Evolutionary conservation across 2,329 filamentous ascomycete species (phyloP).

Genomic region (Gnomoniopsis smithogilvyi): DNA sequence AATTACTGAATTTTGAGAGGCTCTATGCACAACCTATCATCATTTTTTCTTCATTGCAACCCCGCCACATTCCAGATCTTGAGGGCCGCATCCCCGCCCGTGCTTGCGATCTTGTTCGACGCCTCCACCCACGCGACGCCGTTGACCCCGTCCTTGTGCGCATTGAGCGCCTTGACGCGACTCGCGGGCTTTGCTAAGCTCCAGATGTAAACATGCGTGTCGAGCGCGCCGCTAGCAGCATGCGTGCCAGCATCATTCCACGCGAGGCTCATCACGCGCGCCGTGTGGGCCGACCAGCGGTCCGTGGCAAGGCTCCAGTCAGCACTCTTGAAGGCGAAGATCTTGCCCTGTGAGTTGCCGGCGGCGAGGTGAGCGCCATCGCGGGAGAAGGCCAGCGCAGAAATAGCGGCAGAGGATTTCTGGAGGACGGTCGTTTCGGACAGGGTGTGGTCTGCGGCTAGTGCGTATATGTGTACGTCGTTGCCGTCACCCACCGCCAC

Average conservation of each 20-base stretch:
- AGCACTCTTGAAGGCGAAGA: slow-evolving; percentile 71
- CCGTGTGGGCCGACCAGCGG: slow-evolving; percentile 61
- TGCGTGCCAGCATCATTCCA: slow-evolving; percentile 80
- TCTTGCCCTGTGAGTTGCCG: slow-evolving; percentile 82
- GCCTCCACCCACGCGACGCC: slow-evolving; percentile 75
- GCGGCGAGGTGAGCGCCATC: slow-evolving; percentile 76
- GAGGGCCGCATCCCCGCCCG: slow-evolving; percentile 82
- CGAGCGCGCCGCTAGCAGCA: slow-evolving; percentile 79
- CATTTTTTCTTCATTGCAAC: slow-evolving; percentile 36
- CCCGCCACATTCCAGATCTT: slow-evolving; percentile 79
- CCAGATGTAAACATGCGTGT: slow-evolving; percentile 93
- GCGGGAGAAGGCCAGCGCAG: slow-evolving; percentile 77
- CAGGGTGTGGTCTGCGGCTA: slow-evolving; percentile 54
- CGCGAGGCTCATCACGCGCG: slow-evolving; percentile 54
- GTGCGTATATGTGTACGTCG: slow-evolving; percentile 70
- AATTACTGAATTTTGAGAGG: too few relatives aligned
- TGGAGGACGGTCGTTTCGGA: slow-evolving; percentile 55
- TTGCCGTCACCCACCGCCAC: slow-evolving; percentile 75
- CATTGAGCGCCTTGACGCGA: slow-evolving; percentile 78
- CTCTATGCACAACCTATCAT: too few relatives aligned
- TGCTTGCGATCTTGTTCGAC: slow-evolving; percentile 66
- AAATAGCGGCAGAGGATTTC: slow-evolving; percentile 69
- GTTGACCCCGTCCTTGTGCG: slow-evolving; percentile 94
- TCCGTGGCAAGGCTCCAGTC: slow-evolving; percentile 74
- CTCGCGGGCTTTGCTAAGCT: slow-evolving; percentile 80